Base-by-base conservation (phyloP, 345 rosid genomes). In the Eucalyptus fibrosa region DNA sequence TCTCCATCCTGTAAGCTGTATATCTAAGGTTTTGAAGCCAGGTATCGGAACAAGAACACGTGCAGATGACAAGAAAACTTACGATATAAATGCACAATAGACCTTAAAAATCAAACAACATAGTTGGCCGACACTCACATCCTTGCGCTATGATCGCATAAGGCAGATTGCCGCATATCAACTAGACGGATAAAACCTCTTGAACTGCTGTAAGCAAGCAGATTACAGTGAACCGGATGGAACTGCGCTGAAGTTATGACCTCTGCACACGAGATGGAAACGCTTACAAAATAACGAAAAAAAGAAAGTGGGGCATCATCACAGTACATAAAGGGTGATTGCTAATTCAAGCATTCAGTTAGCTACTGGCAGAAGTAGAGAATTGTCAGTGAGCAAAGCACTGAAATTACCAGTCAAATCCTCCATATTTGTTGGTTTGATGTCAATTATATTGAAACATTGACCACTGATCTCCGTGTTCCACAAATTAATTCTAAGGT, bases 121-220 rank as follows among this genome's bases (percentile, higher is more conserved):
- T 40, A 40, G 83, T 83, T 88, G 86, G 88, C 83, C 45, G 50
- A 40, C 82, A 93, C 97, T 92, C 92, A 95, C 96, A 94, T 93
- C 88, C 89, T 93, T 87, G 94, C 94, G 89, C 89, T 90, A 51
- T 65, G 90, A 93, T 95, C 96, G 67, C 96, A 94, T 89, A 94
- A 89, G 60, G 96, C 97, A 40, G 97, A 95, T 88, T 94, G 96
- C 28, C 96, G 95, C 97, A 95, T 92, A 93, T 94, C 96, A 91
- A 93, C 93, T 56, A 95, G 89, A 87, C 90, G 94, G 89, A 94
- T 91, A 88, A 92, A 94, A 87, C 97, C 97, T 93, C 96, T 95
- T 87, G 97, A 94, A 90, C 95, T 94, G 92, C 96, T 92, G 93
- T 93, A 95, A 56, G 96, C 95, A 65, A 95, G 95, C 89, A 93